phyloP scores from a whole-genome alignment of 192 early-diverging fungal genomes.

The Entomortierella chlamydospora region DNA sequence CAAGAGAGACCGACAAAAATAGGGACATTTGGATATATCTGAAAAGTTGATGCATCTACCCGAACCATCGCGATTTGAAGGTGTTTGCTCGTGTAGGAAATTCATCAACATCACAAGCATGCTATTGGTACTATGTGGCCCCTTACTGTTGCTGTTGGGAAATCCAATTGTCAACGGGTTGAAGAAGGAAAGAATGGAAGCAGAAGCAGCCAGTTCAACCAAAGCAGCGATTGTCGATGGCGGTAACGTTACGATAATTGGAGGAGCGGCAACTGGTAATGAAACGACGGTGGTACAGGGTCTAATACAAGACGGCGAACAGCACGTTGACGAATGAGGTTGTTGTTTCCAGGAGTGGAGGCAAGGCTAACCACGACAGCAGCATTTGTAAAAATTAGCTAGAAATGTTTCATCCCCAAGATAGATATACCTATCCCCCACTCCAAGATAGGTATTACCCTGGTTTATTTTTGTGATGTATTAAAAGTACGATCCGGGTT shows the following conservation, averaged over 20 bases:
- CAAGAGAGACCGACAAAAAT: constrained; percentile 1
- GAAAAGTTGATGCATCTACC: constrained; percentile 47
- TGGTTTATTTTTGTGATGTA: too few relatives aligned
- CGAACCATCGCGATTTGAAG: constrained; percentile 31
- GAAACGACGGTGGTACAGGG: not conserved
- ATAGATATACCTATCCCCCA: not conserved
- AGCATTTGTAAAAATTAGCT: not conserved
- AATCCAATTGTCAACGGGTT: constrained; percentile 33
- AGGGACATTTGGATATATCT: constrained; percentile 7
- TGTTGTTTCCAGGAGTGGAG: not conserved
- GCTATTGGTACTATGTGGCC: constrained; percentile 30
- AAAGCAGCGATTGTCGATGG: not conserved
- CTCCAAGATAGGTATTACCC: too few relatives aligned
- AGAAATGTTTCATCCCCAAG: not conserved
- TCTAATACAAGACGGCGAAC: not conserved
- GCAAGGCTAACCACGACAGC: not conserved
- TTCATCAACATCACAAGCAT: constrained; percentile 48
- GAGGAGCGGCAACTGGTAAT: not conserved
- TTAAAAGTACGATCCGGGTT: too few relatives aligned
- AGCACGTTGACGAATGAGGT: not conserved
- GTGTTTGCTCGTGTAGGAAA: constrained; percentile 30
- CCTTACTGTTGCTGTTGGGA: constrained; percentile 29
- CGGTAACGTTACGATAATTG: not conserved
- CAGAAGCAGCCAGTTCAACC: constrained; percentile 7
- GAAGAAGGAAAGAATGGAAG: constrained; percentile 32